Evolutionary conservation across 805 yeast species (phyloP).

Genomic region (Pichia sporocuriosa): DNA sequence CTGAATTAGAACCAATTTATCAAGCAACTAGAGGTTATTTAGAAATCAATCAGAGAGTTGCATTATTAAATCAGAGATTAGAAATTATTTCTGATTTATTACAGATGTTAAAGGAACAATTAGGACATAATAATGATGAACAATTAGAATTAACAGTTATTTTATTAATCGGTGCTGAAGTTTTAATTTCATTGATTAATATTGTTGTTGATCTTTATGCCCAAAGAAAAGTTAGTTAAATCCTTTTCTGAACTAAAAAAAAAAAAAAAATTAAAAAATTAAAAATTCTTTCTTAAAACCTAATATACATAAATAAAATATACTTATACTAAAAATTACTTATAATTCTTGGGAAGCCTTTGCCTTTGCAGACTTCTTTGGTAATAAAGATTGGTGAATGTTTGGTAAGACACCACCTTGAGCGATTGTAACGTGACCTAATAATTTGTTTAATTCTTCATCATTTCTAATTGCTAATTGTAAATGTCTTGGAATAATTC

Average conservation of each 20-base stretch:
- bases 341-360: constrained; percentile 57
- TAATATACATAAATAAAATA: too few relatives aligned
- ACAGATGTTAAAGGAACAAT: constrained; percentile 94
- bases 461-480: constrained; percentile 98
- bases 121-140: constrained; percentile 92
- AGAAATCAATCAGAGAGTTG: constrained; percentile 91
- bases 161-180: constrained; percentile 86
- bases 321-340: too few relatives aligned
- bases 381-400: constrained; percentile 87
- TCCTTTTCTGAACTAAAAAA: too few relatives aligned
- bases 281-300: too few relatives aligned
- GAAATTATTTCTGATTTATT: constrained; percentile 90
- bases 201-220: constrained; percentile 42
- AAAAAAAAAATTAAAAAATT: too few relatives aligned
- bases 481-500: constrained; percentile 98
- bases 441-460: constrained; percentile 94
- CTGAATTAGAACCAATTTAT: constrained; percentile 93
- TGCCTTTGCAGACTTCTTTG: constrained; percentile 47
- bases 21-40: constrained; percentile 94
- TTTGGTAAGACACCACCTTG: constrained; percentile 99
- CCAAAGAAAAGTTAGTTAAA: constrained; percentile 6
- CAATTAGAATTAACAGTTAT: constrained; percentile 88
- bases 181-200: constrained; percentile 78
- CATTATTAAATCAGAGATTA: constrained; percentile 79
- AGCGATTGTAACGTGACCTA: constrained; percentile 90